phyloP scores from a whole-genome alignment of 305 asterid genomes.

The Rubia occidens region DNA sequence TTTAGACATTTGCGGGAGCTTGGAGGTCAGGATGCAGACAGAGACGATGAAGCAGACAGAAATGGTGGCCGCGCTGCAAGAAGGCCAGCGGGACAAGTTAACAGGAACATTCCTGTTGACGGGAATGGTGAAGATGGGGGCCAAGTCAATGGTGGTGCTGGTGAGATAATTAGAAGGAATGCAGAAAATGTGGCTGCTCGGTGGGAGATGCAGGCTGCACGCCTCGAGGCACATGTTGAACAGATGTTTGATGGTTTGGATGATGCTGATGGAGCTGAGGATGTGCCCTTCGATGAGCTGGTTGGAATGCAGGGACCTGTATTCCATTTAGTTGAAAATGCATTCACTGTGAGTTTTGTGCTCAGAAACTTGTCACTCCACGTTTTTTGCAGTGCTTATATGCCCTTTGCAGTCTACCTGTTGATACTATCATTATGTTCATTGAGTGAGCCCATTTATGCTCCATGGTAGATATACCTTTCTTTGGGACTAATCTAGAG shows the following conservation, averaged over 20 bases:
- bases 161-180: slow-evolving; percentile 77
- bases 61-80: slow-evolving; percentile 92
- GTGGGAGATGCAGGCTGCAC: slow-evolving; percentile 98
- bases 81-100: slow-evolving; percentile 68
- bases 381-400: background rate
- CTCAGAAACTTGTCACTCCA: slow-evolving; percentile 3
- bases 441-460: background rate
- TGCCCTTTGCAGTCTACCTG: background rate
- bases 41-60: slow-evolving; percentile 92
- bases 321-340: slow-evolving; percentile 91
- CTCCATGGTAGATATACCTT: background rate
- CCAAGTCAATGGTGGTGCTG: slow-evolving; percentile 88
- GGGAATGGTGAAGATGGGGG: slow-evolving; percentile 84
- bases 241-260: slow-evolving; percentile 98
- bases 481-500: background rate
- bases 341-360: slow-evolving; percentile 67
- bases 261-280: slow-evolving; percentile 99
- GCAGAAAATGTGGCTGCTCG: slow-evolving; percentile 97
- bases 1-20: slow-evolving; percentile 81
- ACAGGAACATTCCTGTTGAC: slow-evolving; percentile 57
- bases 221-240: slow-evolving; percentile 92
- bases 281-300: slow-evolving; percentile 92
- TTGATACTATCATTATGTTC: background rate
- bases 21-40: slow-evolving; percentile 91
- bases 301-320: slow-evolving; percentile 99